Conservation (phyloP, 495 filamentous ascomycete species). For the Tetracladium marchalianum region DNA sequence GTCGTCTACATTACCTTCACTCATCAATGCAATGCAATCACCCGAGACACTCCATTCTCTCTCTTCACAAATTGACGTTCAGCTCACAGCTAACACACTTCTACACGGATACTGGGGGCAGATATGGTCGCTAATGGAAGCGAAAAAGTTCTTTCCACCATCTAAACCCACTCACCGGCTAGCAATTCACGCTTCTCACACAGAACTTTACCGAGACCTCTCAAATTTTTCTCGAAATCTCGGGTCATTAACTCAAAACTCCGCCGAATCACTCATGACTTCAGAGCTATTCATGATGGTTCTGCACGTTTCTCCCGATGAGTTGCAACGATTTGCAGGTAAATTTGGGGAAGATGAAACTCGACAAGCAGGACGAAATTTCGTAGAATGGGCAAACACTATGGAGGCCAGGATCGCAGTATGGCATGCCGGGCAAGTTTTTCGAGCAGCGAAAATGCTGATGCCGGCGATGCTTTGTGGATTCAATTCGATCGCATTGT, state of each 20-base stretch:
- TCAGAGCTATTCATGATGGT: constrained; percentile 45
- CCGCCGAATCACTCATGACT: constrained; percentile 33
- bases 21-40: constrained; percentile 1
- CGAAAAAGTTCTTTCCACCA: constrained; percentile 4
- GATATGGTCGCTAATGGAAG: constrained; percentile 3
- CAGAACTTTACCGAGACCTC: constrained; percentile 6
- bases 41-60: neutral
- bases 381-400: constrained; percentile 43
- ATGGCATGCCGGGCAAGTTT: constrained; percentile 52
- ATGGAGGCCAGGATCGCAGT: constrained; percentile 42
- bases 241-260: neutral
- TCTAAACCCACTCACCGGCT: constrained; percentile 6
- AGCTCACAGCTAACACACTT: neutral
- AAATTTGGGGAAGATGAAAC: constrained; percentile 54
- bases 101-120: constrained; percentile 6
- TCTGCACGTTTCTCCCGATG: constrained; percentile 50
- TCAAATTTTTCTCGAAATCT: neutral
- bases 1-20: too few species aligned
- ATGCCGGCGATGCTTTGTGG: constrained; percentile 38
- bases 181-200: neutral
- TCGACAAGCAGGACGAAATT: constrained; percentile 38
- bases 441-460: constrained; percentile 41
- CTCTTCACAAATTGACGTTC: neutral
- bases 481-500: constrained; percentile 49
- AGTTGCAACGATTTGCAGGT: constrained; percentile 53